These are phyloP conservation scores for Quercus suber DNA, from an alignment of 306 rosid species.

Conservation along the genomic window DNA sequence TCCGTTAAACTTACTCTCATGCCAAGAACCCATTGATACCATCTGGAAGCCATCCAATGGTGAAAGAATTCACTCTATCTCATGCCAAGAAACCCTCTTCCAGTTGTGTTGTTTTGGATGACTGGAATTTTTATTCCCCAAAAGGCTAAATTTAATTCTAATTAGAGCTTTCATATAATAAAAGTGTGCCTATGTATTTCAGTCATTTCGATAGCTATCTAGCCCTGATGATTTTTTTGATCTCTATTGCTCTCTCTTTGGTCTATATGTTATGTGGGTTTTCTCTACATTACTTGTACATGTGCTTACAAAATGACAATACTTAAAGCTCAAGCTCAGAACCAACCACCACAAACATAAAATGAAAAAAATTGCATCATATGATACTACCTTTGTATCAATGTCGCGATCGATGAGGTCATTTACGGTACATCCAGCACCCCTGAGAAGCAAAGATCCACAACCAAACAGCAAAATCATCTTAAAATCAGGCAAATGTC, in stretches of 20 bases:
- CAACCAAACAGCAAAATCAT: conserved; percentile 70
- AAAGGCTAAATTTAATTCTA: too few species aligned
- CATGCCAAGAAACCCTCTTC: background rate
- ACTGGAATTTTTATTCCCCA: too few species aligned
- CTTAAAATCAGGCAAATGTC: conserved; percentile 78
- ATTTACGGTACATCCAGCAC: conserved; percentile 84
- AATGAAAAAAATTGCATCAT: background rate
- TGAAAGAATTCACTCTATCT: background rate
- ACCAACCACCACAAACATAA: background rate
- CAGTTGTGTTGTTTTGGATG: too few species aligned
- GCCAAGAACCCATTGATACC: background rate
- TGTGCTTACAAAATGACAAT: background rate
- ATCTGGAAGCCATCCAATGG: background rate
- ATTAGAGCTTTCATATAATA: too few species aligned
- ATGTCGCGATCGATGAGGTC: conserved; percentile 87
- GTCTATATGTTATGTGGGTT: too few species aligned
- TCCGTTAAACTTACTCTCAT: background rate
- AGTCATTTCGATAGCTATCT: too few species aligned
- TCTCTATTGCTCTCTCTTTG: too few species aligned
- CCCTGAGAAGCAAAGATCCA: conserved; percentile 85
- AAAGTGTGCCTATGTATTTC: too few species aligned
- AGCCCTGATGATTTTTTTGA: too few species aligned
- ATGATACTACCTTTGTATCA: conserved; percentile 55
- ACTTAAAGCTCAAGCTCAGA: background rate
- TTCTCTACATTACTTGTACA: background rate